phyloP scores from a whole-genome alignment of 176 grass and related monocot genomes.

The Thalia dealbata region DNA sequence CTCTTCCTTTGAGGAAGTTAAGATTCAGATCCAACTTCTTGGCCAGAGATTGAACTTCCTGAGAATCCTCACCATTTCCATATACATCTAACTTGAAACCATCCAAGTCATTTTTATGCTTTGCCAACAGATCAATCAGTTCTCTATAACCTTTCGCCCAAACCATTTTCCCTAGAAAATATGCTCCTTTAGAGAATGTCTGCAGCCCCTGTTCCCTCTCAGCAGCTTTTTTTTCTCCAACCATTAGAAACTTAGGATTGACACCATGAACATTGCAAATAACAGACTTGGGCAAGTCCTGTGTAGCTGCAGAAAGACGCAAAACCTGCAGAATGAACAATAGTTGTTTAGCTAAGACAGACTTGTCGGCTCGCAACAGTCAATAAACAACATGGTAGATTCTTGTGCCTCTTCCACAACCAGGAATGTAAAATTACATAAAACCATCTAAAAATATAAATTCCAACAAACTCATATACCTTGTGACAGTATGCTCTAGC shows the following conservation, averaged over 20 bases:
- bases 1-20: slow-evolving; percentile 77
- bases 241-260: slow-evolving; percentile 74
- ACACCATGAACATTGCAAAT: slow-evolving; percentile 96
- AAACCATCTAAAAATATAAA: background rate
- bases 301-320: slow-evolving; percentile 77
- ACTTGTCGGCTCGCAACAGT: too few species aligned
- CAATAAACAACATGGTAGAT: too few species aligned
- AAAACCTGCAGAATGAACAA: slow-evolving; percentile 38
- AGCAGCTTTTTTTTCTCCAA: slow-evolving; percentile 67
- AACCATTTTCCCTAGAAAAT: slow-evolving; percentile 97
- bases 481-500: slow-evolving; percentile 78
- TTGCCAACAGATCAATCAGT: slow-evolving; percentile 60
- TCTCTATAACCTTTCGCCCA: slow-evolving; percentile 97
- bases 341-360: background rate
- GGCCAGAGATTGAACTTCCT: slow-evolving; percentile 62
- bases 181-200: slow-evolving; percentile 81
- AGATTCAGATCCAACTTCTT: slow-evolving; percentile 74
- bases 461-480: slow-evolving; percentile 9
- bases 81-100: slow-evolving; percentile 79
- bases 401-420: background rate
- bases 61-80: slow-evolving; percentile 79
- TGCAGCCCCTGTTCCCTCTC: slow-evolving; percentile 35
- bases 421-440: background rate
- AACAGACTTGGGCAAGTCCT: slow-evolving; percentile 81
- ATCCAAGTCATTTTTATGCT: slow-evolving; percentile 67